Base-by-base conservation (phyloP, 179 eudicot genomes). In the Gypsophila paniculata region DNA sequence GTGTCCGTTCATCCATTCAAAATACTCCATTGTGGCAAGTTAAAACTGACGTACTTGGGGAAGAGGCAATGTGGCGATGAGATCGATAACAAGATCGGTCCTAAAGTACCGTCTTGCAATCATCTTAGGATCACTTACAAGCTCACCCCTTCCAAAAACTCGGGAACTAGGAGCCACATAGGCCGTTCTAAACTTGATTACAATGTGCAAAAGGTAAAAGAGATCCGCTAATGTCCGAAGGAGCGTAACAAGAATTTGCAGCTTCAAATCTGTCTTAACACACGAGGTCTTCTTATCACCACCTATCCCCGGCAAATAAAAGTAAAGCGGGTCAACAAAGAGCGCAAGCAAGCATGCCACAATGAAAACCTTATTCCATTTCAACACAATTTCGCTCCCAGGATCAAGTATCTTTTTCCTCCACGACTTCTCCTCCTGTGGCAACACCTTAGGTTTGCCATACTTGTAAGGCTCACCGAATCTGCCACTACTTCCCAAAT, bases 71-170 rank as follows among this genome's bases (percentile, higher is more conserved):
- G 99, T 83, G 7, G 99, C 99, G 76, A 92, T 84, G 62, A 92
- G 73, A 88, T 94, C 99, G 68, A 94, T 83, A 62, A 88, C 77
- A 70, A 94, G 88, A 74, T 90, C 97, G 5, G 91, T 81, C 72
- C 79, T 82, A 14, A 94, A 8, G 76, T 94, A 90, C 88, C 95
- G 90, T 67, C 74, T 34, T 5, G 95, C 95, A 82, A 94, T 94
- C 89, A 83, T 80, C 70, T 86, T 81, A n/a, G 96, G 95, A 79
- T 94, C 96, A 89, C 88, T 90, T 25, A 94, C 97, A 80, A 94
- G 97, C 70, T 94, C 99, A 76, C 97, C 99, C 82, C 96, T 84
- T 52, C 99, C 99, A 85, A 94, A 94, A 7, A 94, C 88, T 76
- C 97, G 81, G 32, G 99, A 86, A 78, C 96, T 91, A 36, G 99